Conservation (phyloP, 257 asterid genomes). For the Linderniella brevidens region DNA sequence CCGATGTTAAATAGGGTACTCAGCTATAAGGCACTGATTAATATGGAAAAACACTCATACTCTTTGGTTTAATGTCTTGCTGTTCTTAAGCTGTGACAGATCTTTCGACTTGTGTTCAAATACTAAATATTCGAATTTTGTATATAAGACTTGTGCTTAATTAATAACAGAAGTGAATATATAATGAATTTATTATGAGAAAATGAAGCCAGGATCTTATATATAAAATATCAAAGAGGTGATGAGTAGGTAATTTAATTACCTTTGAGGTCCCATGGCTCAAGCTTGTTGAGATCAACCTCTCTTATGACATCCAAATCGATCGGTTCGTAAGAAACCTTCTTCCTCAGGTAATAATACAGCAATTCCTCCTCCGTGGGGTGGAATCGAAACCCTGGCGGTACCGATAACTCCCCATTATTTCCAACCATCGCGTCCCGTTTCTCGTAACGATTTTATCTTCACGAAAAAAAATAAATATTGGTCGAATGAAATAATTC, state of each 20-base stretch:
- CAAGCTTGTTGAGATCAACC: slow-evolving; percentile 73
- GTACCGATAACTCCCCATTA: slow-evolving; percentile 34
- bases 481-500: background rate
- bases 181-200: background rate
- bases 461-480: background rate
- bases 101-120: no score
- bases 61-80: no score
- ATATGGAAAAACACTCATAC: no score
- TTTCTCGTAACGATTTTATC: no score
- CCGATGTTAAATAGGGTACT: no score
- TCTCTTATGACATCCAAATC: slow-evolving; percentile 58
- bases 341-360: slow-evolving; percentile 51
- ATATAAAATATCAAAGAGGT: background rate
- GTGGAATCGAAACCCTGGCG: slow-evolving; percentile 72
- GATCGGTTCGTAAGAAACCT: slow-evolving; percentile 54
- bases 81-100: no score
- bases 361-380: slow-evolving; percentile 65
- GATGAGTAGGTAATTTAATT: background rate
- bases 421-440: slow-evolving; percentile 24
- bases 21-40: no score
- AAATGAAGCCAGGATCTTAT: background rate
- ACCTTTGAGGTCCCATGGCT: slow-evolving; percentile 92
- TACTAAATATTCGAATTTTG: no score
- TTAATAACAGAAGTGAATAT: background rate
- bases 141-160: no score